Evolutionary conservation across 202 grass and related monocot species (phyloP).

Genomic region (Brachypodium distachyon): DNA sequence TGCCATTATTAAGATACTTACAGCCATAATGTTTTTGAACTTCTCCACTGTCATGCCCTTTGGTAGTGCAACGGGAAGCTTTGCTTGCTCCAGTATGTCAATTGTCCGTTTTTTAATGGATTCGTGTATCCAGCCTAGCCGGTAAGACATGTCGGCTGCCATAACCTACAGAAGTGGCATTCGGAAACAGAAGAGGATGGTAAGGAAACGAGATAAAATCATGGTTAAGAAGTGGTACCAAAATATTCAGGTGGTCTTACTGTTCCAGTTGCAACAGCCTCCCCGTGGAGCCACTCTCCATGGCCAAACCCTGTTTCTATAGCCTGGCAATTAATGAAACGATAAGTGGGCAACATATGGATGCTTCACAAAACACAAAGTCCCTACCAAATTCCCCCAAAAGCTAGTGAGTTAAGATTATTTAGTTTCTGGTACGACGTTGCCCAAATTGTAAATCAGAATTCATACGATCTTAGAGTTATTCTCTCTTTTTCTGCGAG

Average conservation of each 20-base stretch:
- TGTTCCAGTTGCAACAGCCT: constrained; percentile 83
- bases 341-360: neutral
- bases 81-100: constrained; percentile 67
- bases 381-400: neutral
- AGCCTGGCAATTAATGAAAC: constrained; percentile 44
- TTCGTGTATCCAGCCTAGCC: constrained; percentile 92
- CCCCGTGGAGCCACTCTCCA: constrained; percentile 90
- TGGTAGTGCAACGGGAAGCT: constrained; percentile 74
- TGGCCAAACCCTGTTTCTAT: constrained; percentile 86
- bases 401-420: neutral
- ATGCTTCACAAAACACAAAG: neutral
- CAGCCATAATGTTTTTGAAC: constrained; percentile 84
- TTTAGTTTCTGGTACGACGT: neutral
- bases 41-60: constrained; percentile 83
- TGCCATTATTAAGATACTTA: constrained; percentile 34
- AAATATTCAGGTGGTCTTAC: constrained; percentile 26
- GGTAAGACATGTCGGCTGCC: constrained; percentile 86
- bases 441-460: neutral
- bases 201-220: neutral
- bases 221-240: neutral
- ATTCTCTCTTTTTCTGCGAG: too few species aligned
- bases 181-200: neutral
- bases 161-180: constrained; percentile 52
- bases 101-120: constrained; percentile 42
- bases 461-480: too few species aligned